Conservation (phyloP, 75 land plant species). For the Cunninghamia lanceolata region DNA sequence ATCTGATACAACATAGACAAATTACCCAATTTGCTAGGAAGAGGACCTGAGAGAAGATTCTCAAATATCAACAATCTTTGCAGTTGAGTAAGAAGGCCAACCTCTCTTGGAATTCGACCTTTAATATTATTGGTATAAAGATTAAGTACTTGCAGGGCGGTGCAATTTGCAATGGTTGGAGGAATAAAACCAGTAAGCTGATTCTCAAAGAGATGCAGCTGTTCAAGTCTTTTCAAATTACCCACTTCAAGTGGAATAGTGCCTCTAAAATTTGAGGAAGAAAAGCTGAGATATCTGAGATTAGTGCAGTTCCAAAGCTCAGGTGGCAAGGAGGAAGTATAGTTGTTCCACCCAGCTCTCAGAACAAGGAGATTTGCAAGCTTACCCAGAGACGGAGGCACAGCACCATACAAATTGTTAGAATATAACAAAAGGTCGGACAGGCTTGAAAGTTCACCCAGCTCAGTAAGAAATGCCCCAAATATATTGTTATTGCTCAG, state of each 20-base stretch:
- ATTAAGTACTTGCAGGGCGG: neutral
- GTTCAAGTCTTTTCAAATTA: conserved; percentile 20
- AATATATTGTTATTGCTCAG: conserved; percentile 37
- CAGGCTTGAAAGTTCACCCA: conserved; percentile 33
- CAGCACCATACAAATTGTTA: conserved; percentile 29
- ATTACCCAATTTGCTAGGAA: neutral
- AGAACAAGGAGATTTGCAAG: conserved; percentile 38
- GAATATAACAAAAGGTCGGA: conserved; percentile 19
- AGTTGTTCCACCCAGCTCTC: conserved; percentile 31
- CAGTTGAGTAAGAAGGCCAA: neutral
- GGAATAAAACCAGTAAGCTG: conserved; percentile 56
- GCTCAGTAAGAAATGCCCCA: conserved; percentile 33
- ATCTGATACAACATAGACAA: conserved; percentile 26
- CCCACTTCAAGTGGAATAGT: conserved; percentile 36
- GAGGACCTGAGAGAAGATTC: neutral
- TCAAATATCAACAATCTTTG: neutral
- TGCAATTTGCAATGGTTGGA: conserved; percentile 33
- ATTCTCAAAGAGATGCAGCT: conserved; percentile 39
- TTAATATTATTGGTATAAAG: neutral
- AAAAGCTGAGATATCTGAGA: conserved; percentile 44
- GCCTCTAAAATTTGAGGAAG: conserved; percentile 44
- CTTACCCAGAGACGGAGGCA: conserved; percentile 40
- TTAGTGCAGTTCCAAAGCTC: conserved; percentile 33
- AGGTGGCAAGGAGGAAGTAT: conserved; percentile 36
- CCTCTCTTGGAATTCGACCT: neutral